phyloP scores from a whole-genome alignment of 208 protist genomes.

The Crithidia brevicula region DNA sequence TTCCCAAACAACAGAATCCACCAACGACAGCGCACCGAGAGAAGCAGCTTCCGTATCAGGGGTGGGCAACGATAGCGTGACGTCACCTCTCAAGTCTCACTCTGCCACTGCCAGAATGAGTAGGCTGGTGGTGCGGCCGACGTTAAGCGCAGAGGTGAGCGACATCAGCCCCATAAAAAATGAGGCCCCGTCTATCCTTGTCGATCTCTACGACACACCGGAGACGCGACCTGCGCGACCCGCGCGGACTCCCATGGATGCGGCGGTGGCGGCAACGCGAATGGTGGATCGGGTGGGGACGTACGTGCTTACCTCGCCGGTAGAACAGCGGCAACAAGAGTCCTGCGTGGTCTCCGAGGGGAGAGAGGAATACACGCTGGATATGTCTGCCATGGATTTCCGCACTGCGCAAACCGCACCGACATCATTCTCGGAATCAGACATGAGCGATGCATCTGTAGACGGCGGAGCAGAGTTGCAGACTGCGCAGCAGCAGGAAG shows the following conservation, averaged over 20 bases:
- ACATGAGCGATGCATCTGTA: not conserved
- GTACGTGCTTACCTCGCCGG: not conserved
- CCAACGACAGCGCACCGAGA: no score
- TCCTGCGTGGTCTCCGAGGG: not conserved
- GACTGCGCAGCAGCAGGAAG: not conserved
- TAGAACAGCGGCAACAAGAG: not conserved
- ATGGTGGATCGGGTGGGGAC: not conserved
- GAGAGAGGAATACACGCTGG: constrained; percentile 4
- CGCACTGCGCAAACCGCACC: constrained; percentile 19
- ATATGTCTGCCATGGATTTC: constrained; percentile 19
- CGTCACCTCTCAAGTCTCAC: not conserved
- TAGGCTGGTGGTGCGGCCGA: constrained; percentile 11
- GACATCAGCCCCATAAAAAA: constrained; percentile 54
- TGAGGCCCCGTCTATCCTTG: constrained; percentile 40
- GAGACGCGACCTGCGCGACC: not conserved
- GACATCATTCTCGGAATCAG: not conserved
- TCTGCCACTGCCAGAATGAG: not conserved
- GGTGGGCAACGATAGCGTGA: not conserved
- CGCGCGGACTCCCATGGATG: not conserved
- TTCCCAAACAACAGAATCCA: not conserved
- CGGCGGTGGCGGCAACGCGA: not conserved
- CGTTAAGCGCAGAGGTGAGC: constrained; percentile 38
- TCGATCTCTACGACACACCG: constrained; percentile 39
- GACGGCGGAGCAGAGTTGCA: not conserved
- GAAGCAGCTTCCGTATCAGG: no score